Evolutionary conservation across 352 stramenopile species (phyloP), one percentile per base, ranked within the genome.

Genomic region (Phytophthora brassicae): DNA sequence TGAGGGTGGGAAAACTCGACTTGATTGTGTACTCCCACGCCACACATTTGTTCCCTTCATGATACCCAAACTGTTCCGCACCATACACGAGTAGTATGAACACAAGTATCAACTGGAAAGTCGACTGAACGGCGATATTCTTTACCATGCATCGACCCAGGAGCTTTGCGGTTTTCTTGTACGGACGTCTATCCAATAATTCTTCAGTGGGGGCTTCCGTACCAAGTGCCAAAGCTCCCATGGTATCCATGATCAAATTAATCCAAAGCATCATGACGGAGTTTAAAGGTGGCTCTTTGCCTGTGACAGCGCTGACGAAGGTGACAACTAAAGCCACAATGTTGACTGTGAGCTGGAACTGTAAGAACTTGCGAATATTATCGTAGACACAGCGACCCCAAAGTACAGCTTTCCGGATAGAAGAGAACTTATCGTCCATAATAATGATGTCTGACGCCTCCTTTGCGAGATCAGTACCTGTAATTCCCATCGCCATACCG

Each of bases 231-330:
- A 92, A 41, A 1, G 84, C 81, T 1, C 82, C 81, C 81, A 92
- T 92, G 8, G 84, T 89, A 54, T 95, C 86, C 81, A 93, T 95
- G 56, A 93, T 93, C 11, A 95, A 57, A 39, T 95, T 93, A 56
- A 95, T 90, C 86, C 86, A 95, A 16, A 95, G 75, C 83, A 95
- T 92, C 83, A 92, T 92, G 38, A 95, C 86, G 20, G 84, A 87
- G 60, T 91, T 91, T 20, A 95, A 62, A 3, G 81, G 84, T 23
- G 85, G 83, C 39, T 94, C 89, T 46, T 90, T 88, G 17, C 87
- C 93, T 0, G 74, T 81, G 46, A 98, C 86, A 3, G 85, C 85
- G 45, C 83, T 89, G 20, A 91, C 65, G 23, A 94, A 91, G 0
- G 83, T 91, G 12, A 94, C 80, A 0, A 90, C 68, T 8, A 94